phyloP scores from a whole-genome alignment of 2,329 filamentous ascomycete species.

The Corynespora cassiicola region DNA sequence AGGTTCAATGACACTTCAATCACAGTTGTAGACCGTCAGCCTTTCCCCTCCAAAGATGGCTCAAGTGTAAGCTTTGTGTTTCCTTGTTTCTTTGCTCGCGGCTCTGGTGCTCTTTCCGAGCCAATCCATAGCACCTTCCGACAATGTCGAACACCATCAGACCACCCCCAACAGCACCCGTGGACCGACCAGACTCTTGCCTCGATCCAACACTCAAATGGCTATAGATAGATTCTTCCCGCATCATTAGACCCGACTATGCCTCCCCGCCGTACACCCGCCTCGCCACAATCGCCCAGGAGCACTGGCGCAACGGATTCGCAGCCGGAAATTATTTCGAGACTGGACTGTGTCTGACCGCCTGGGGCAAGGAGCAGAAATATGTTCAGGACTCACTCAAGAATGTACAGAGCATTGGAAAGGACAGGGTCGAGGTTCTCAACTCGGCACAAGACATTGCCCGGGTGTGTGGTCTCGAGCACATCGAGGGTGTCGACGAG shows the following conservation, averaged over 20 bases:
- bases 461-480: constrained; percentile 48
- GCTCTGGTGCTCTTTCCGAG: not conserved
- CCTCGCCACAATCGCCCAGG: constrained; percentile 74
- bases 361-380: constrained; percentile 55
- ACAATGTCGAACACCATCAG: no score
- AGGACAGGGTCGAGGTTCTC: constrained; percentile 50
- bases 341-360: constrained; percentile 71
- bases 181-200: constrained; percentile 3
- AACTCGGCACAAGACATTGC: constrained; percentile 46
- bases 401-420: constrained; percentile 40
- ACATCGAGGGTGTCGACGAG: constrained; percentile 44
- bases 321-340: constrained; percentile 74
- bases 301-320: constrained; percentile 70
- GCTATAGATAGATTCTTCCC: constrained; percentile 62
- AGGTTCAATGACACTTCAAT: constrained; percentile 58
- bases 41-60: constrained; percentile 65
- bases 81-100: not conserved
- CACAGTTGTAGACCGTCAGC: constrained; percentile 64
- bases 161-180: no score
- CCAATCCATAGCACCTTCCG: not conserved
- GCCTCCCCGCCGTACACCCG: constrained; percentile 77
- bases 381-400: constrained; percentile 46
- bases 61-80: constrained; percentile 53
- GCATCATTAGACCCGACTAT: constrained; percentile 78
- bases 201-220: constrained; percentile 5